Evolutionary conservation across 1,284 basidiomycete species (phyloP), one percentile per base, ranked within the genome.

Genomic region (Rhodotorula sp.): DNA sequence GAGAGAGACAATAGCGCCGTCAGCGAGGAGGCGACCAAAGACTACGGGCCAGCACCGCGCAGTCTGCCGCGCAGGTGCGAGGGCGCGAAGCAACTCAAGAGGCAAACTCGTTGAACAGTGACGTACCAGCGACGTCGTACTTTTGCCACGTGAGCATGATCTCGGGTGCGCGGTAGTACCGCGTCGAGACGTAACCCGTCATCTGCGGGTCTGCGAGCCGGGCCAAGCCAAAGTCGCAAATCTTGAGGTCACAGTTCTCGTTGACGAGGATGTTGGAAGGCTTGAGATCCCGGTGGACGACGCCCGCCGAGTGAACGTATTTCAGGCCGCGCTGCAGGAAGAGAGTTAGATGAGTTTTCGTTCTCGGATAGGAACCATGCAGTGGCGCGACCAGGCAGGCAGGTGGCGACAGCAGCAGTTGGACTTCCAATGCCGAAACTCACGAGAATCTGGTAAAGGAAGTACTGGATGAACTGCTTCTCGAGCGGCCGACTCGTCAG

Each of bases 131-230:
- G 67, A 98, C 95, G 81, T 99, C 97, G 84, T 99, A 99, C 84
- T 99, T 99, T 82, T 99, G 95, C 97, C 97, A 99, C 60, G 95
- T 99, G 80, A 99, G 87, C 97, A 99, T 99, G 84, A 99, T 99
- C 83, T 99, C 95, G 12, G 95, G 95, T 5, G 95, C 97, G 66
- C 97, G 90, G 83, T 99, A 99, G 84, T 99, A 99, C 78, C 97
- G 87, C 69, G 95, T 99, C 72, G 95, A 98, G 75, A 99, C 95
- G 81, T 99, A 99, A 73, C 97, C 97, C 7, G 97, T 99, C 97
- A 99, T 99, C 82, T 99, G 97, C 14, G 95, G 95, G 82, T 99
- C 97, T 82, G 94, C 92, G 63, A 83, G 79, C 69, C 95, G 90
- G 26, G 95, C 95, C 38, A 99, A 86, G 76, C 95, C 95, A 82